phyloP scores from a whole-genome alignment of 768 basidiomycete genomes.

The Amanita muscaria region DNA sequence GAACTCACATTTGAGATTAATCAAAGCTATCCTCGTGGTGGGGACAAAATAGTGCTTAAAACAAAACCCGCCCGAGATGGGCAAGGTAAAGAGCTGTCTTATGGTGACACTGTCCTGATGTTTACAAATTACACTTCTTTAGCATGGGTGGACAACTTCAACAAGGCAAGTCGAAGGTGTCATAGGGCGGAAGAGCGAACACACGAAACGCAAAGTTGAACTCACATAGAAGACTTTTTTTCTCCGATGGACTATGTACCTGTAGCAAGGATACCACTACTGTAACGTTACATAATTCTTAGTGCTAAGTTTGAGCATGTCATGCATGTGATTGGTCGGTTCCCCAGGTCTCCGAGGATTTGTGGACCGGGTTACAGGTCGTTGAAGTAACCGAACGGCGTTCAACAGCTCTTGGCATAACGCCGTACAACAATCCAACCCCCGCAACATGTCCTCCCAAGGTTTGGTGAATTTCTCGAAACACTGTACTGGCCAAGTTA shows the following conservation, averaged over 20 bases:
- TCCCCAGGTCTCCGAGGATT: constrained; percentile 19
- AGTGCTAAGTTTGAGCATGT: background rate
- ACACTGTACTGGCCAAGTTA: background rate
- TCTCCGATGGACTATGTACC: no score
- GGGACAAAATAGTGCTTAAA: constrained; percentile 55
- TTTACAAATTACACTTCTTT: background rate
- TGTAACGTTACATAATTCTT: background rate
- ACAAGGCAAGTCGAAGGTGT: constrained; percentile 32
- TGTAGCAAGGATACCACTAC: background rate
- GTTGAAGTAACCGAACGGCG: background rate
- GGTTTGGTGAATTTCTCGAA: constrained; percentile 9
- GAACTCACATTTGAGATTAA: constrained; percentile 59
- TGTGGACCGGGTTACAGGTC: no score
- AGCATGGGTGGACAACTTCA: constrained; percentile 32
- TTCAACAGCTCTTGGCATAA: no score
- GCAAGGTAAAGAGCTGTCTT: constrained; percentile 25
- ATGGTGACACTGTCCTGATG: background rate
- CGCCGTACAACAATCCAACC: no score
- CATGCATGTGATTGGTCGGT: constrained; percentile 11
- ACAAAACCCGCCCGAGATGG: constrained; percentile 53
- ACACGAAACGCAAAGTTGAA: background rate
- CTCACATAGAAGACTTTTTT: no score
- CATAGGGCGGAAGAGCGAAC: constrained; percentile 38
- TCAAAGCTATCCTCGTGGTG: constrained; percentile 64
- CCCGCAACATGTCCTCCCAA: constrained; percentile 15